phyloP scores from a whole-genome alignment of 2,329 filamentous ascomycete species.

The Stenocarpella maydis region DNA sequence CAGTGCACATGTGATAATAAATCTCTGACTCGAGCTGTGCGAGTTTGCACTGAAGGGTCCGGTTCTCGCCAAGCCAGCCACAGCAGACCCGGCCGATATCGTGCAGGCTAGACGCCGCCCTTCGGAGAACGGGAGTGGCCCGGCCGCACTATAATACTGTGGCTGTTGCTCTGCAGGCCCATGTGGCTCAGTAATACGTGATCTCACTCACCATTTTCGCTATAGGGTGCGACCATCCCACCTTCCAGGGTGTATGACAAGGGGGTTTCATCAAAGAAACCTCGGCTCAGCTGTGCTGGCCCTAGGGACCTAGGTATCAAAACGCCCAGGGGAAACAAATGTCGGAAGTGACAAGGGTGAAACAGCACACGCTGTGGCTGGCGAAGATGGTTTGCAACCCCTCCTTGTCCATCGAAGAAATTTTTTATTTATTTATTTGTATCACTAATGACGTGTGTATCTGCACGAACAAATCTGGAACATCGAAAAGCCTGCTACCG shows the following conservation, averaged over 20 bases:
- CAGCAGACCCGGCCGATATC: slow-evolving; percentile 12
- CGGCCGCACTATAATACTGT: neutral
- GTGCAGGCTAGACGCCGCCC: slow-evolving; percentile 15
- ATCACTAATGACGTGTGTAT: neutral
- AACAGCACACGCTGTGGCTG: neutral
- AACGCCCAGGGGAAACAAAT: slow-evolving; percentile 6
- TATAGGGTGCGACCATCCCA: neutral
- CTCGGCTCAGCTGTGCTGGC: neutral
- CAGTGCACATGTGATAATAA: no score
- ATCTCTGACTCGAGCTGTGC: slow-evolving; percentile 9
- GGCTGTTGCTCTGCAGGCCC: neutral
- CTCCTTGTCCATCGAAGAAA: neutral
- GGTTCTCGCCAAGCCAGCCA: slow-evolving; percentile 20
- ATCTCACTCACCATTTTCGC: slow-evolving; percentile 6
- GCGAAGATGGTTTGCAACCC: neutral
- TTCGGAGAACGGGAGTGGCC: neutral
- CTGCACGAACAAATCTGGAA: no score
- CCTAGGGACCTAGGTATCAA: neutral
- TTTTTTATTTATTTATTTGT: neutral
- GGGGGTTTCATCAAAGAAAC: neutral
- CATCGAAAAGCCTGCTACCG: neutral
- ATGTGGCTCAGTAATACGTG: neutral
- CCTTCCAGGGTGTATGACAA: neutral
- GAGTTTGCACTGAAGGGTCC: slow-evolving; percentile 8
- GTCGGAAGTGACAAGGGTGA: neutral